Conservation (phyloP, 1,139 yeast genomes). For the Pichia kudriavzevii region DNA sequence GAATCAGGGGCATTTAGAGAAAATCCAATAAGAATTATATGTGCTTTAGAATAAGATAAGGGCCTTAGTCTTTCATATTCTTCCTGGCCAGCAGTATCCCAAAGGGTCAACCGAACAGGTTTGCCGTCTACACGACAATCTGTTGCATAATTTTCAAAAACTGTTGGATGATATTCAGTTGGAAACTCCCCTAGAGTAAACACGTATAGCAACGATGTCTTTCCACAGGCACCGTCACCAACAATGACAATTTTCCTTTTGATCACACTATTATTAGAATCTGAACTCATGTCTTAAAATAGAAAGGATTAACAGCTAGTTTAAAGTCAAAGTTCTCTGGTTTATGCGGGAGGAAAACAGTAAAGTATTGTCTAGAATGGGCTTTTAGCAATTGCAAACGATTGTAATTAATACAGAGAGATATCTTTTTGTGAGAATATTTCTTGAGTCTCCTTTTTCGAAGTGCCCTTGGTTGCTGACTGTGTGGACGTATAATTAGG, state of each 20-base stretch:
- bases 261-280: slow-evolving; percentile 28
- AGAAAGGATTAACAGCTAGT: background rate
- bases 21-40: slow-evolving; percentile 64
- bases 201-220: slow-evolving; percentile 83
- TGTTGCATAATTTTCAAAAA: slow-evolving; percentile 89
- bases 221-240: slow-evolving; percentile 96
- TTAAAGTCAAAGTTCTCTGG: no score
- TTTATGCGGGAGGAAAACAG: no score
- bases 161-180: slow-evolving; percentile 85
- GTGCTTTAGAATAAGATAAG: slow-evolving; percentile 66
- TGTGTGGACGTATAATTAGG: no score
- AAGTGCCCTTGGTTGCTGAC: no score
- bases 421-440: no score
- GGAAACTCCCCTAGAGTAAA: slow-evolving; percentile 86
- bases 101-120: slow-evolving; percentile 77
- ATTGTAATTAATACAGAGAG: no score
- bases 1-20: slow-evolving; percentile 67
- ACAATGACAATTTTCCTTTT: slow-evolving; percentile 81
- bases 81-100: slow-evolving; percentile 99
- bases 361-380: no score
- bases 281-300: background rate
- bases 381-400: no score
- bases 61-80: slow-evolving; percentile 75
- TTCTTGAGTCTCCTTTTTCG: no score
- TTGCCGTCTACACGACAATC: slow-evolving; percentile 91